A percentile compares a stretch with the other conserved stretches of the same genome.
Evolutionary conservation across 2,329 filamentous ascomycete genomes (phyloP).

Genomic region (Juglanconis juglandina): DNA sequence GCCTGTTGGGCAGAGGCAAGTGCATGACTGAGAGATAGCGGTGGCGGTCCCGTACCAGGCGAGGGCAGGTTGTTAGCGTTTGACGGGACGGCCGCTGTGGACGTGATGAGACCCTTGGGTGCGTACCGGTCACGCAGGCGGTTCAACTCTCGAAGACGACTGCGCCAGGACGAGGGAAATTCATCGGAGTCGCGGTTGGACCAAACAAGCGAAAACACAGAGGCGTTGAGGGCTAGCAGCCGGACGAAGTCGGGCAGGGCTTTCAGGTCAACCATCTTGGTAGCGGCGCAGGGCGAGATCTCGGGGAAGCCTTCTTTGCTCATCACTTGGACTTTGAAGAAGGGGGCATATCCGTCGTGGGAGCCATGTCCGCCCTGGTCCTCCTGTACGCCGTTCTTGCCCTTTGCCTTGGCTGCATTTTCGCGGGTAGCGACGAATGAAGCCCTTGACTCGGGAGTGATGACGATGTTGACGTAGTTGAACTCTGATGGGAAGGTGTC

Average conservation of each 20-base stretch:
- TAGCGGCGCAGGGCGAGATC: slow-evolving; percentile 83
- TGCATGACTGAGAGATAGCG: slow-evolving; percentile 15
- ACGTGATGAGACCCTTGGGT: slow-evolving; percentile 34
- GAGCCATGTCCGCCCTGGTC: neutral
- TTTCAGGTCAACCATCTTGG: slow-evolving; percentile 81
- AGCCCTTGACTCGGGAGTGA: slow-evolving; percentile 78
- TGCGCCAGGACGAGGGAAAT: slow-evolving; percentile 85
- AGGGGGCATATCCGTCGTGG: slow-evolving; percentile 40
- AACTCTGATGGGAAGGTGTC: slow-evolving; percentile 92
- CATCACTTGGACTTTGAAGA: slow-evolving; percentile 87
- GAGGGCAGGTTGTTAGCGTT: slow-evolving; percentile 26
- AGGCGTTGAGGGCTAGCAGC: slow-evolving; percentile 86
- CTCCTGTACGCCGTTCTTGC: slow-evolving; percentile 33
- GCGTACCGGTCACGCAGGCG: slow-evolving; percentile 69
- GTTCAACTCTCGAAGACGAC: slow-evolving; percentile 79
- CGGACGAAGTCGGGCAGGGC: slow-evolving; percentile 83
- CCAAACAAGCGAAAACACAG: slow-evolving; percentile 92
- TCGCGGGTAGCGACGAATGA: slow-evolving; percentile 68
- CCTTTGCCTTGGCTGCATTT: slow-evolving; percentile 32
- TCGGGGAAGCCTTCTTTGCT: slow-evolving; percentile 86
- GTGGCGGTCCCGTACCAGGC: slow-evolving; percentile 8
- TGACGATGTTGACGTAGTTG: slow-evolving; percentile 95
- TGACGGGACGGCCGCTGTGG: slow-evolving; percentile 28
- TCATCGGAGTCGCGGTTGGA: slow-evolving; percentile 71
- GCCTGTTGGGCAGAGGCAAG: slow-evolving; percentile 22